These are phyloP conservation scores for Odontarrhena argentea DNA, from an alignment of 345 rosid species.

Conservation along the genomic window DNA sequence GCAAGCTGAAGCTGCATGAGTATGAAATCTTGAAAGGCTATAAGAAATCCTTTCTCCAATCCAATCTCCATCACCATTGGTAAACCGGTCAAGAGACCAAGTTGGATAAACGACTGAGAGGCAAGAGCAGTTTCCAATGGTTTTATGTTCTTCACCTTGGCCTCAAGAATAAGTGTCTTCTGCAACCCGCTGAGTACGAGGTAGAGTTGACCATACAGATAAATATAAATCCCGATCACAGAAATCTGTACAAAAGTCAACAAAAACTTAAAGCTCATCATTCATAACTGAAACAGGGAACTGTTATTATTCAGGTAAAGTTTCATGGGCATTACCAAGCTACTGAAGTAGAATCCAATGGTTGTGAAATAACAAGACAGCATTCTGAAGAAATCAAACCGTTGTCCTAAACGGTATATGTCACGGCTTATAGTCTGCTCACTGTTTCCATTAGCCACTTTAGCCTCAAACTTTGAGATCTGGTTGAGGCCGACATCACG, in stretches of 20 bases:
- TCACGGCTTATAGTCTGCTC: conserved; percentile 96
- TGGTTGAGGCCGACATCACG: conserved; percentile 98
- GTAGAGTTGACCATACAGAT: conserved; percentile 93
- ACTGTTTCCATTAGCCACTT: conserved; percentile 95
- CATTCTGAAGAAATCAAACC: conserved; percentile 95
- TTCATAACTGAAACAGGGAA: conserved; percentile 10
- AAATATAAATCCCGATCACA: conserved; percentile 77
- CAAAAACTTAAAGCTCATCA: conserved; percentile 9
- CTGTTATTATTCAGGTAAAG: not conserved
- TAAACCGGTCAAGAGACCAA: conserved; percentile 91
- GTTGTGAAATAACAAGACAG: conserved; percentile 95
- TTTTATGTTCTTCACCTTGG: conserved; percentile 72
- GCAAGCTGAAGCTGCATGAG: conserved; percentile 98
- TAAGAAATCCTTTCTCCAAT: conserved; percentile 91
- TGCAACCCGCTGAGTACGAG: conserved; percentile 94
- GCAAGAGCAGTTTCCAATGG: conserved; percentile 96
- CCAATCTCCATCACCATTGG: conserved; percentile 99
- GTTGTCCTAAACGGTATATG: conserved; percentile 78
- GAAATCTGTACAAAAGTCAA: conserved; percentile 58
- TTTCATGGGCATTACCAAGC: conserved; percentile 58
- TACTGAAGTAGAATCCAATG: conserved; percentile 89
- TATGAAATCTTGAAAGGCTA: conserved; percentile 85
- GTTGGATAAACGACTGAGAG: conserved; percentile 95
- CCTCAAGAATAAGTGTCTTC: conserved; percentile 66
- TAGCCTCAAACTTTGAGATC: conserved; percentile 96